A percentile compares a stretch with the other conserved stretches of the same genome.
These are phyloP conservation scores for Penicillium hesseltinei DNA, from an alignment of 2,329 filamentous ascomycete species.

Conservation along the genomic window DNA sequence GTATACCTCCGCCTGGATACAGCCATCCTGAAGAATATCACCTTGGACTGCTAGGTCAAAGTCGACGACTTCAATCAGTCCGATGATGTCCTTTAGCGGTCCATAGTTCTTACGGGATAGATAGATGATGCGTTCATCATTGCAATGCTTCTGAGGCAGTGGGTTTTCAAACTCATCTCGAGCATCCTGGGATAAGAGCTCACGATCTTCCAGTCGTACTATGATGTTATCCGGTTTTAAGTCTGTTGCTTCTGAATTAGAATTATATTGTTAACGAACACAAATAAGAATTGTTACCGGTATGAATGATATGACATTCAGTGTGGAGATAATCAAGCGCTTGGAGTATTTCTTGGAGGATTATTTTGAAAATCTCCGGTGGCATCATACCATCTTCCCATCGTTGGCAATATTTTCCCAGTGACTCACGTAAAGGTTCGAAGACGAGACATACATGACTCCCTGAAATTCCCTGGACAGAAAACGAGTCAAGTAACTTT, in stretches of 20 bases:
- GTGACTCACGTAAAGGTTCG: slow-evolving; percentile 36
- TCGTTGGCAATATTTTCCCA: slow-evolving; percentile 27
- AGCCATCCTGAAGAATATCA: slow-evolving; percentile 38
- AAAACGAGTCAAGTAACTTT: slow-evolving; percentile 34
- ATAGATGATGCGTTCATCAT: slow-evolving; percentile 34
- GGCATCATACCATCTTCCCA: slow-evolving; percentile 29
- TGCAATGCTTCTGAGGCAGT: slow-evolving; percentile 30
- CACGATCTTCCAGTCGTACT: slow-evolving; percentile 29
- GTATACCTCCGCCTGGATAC: slow-evolving; percentile 45
- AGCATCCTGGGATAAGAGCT: slow-evolving; percentile 23
- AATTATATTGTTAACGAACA: slow-evolving; percentile 1
- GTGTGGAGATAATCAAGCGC: slow-evolving; percentile 46
- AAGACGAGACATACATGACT: slow-evolving; percentile 26
- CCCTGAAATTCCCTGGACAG: slow-evolving; percentile 16
- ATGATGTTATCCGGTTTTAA: slow-evolving; percentile 47
- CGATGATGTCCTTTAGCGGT: slow-evolving; percentile 18
- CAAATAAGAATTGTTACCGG: slow-evolving; percentile 29
- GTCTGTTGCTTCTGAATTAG: slow-evolving; percentile 26
- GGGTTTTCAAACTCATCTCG: slow-evolving; percentile 30
- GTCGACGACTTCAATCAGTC: slow-evolving; percentile 33
- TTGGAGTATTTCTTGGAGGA: slow-evolving; percentile 39
- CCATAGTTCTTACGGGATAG: slow-evolving; percentile 34
- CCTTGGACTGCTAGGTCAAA: slow-evolving; percentile 35
- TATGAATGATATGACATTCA: slow-evolving; percentile 45
- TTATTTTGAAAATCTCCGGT: slow-evolving; percentile 31